Evolutionary conservation across 2,329 filamentous ascomycete genomes (phyloP).

Genomic region (Sporothrix mexicana): DNA sequence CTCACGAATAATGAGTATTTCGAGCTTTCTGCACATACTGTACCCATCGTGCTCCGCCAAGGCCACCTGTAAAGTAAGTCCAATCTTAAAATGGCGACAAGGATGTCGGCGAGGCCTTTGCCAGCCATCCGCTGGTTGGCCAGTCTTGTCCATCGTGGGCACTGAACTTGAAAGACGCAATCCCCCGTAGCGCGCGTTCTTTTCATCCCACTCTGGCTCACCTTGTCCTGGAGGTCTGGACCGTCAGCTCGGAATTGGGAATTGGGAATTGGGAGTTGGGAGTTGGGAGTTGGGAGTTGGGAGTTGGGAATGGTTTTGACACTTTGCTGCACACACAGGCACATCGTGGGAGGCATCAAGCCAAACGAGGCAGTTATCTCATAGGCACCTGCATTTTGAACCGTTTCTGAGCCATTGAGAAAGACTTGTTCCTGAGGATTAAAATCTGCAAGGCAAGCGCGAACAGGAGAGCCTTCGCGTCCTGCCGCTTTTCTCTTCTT

Average conservation of each 20-base stretch:
- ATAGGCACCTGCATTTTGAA: conserved; percentile 16
- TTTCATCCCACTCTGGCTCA: neutral
- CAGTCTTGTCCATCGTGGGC: conserved; percentile 6
- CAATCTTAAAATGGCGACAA: conserved; percentile 29
- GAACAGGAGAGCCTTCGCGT: neutral
- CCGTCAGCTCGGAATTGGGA: neutral
- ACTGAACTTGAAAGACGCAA: conserved; percentile 20
- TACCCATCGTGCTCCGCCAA: neutral
- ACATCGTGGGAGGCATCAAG: conserved; percentile 15
- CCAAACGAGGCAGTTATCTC: conserved; percentile 20
- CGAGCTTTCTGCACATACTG: neutral
- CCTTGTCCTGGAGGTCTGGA: neutral
- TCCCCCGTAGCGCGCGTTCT: conserved; percentile 21
- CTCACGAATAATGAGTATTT: neutral
- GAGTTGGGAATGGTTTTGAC: neutral
- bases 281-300: neutral
- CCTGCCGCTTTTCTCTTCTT: neutral
- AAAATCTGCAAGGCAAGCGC: neutral
- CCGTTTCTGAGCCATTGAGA: no score
- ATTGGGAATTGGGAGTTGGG: neutral
- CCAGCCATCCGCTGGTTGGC: conserved; percentile 9
- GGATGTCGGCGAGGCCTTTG: conserved; percentile 15
- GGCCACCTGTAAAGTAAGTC: conserved; percentile 23
- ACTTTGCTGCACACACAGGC: neutral
- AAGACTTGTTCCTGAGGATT: neutral